Base-by-base conservation (phyloP, 2,329 filamentous ascomycete genomes). In the Neopestalotiopsis sp. region DNA sequence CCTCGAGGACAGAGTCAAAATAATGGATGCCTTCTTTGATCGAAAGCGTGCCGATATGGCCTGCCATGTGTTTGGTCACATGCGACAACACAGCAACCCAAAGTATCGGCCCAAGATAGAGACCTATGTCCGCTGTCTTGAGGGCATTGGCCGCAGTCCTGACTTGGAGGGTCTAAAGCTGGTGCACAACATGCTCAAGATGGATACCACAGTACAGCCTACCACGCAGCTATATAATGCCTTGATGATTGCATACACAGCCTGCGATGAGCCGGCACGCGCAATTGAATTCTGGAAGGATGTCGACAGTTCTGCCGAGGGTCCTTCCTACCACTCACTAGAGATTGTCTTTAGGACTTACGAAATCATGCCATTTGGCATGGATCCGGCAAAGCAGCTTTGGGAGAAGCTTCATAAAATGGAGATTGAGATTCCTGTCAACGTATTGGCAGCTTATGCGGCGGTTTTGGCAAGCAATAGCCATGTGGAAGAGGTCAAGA, bases 141-240 rank as follows among this genome's bases (percentile, higher is more conserved):
- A 93, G 70, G 93, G 94, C 2, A 88, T 97, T 30, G 91, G 91
- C 3, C 79, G 80, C n/a, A 80, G 81, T 57, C 85, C 85, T 9
- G 90, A 92, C 74, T 76, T 81, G 1, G 90, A 93, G 68, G 90
- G 90, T 57, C 82, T 98, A 24, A 89, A 90, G 69, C 89, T 92
- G 71, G 88, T 97, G 2, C 92, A 97, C 82, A 97, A 98, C 77
- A 95, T 97, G 89, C 86, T 98, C 73, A 98, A 97, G 82, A 91
- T 98, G 79, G 96, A 99, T 79, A 87, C 91, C n/a, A 88, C 89
- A 57, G 87, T 98, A 49, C 90, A 95, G 73, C 87, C 91, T 4
- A 90, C 88, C 73, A 98, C 95, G 0, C 85, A 84, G 67, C 84
- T 98, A 2, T 89, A 92, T 74, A 98, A 97, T 75, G 90, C 92